Conservation (phyloP, 805 yeast genomes). For the Monosporozyma servazzii region DNA sequence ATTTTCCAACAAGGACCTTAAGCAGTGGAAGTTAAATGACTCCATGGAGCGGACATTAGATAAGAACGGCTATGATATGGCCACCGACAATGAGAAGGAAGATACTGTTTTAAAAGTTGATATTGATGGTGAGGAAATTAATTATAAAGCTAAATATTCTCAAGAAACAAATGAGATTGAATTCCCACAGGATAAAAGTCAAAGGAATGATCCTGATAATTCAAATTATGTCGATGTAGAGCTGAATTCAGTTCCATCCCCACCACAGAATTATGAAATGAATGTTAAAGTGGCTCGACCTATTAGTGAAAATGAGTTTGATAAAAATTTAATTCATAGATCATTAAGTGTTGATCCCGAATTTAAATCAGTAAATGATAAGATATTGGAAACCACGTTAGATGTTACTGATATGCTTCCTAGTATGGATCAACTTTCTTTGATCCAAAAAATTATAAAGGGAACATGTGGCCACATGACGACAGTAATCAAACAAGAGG, state of each 20-base stretch:
- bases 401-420: not conserved
- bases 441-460: not conserved
- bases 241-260: slow-evolving; percentile 3
- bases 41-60: not conserved
- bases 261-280: slow-evolving; percentile 10
- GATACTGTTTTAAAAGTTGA: slow-evolving; percentile 12
- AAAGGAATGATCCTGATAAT: not conserved
- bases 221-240: slow-evolving; percentile 2
- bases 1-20: not conserved
- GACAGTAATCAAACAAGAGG: slow-evolving; percentile 29
- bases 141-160: slow-evolving; percentile 14
- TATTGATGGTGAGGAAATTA: slow-evolving; percentile 16
- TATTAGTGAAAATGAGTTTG: not conserved
- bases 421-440: not conserved
- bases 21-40: not conserved
- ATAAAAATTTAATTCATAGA: slow-evolving; percentile 1
- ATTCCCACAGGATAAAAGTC: not conserved
- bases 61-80: not conserved
- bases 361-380: not conserved
- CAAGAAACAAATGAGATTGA: not conserved
- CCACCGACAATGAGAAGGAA: not conserved
- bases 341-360: not conserved
- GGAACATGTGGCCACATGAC: slow-evolving; percentile 15
- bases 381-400: not conserved
- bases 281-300: slow-evolving; percentile 12